Evolutionary conservation across 176 grass and related monocot species (phyloP), one percentile per base, ranked within the genome.

Genomic region (Juncus inflexus): DNA sequence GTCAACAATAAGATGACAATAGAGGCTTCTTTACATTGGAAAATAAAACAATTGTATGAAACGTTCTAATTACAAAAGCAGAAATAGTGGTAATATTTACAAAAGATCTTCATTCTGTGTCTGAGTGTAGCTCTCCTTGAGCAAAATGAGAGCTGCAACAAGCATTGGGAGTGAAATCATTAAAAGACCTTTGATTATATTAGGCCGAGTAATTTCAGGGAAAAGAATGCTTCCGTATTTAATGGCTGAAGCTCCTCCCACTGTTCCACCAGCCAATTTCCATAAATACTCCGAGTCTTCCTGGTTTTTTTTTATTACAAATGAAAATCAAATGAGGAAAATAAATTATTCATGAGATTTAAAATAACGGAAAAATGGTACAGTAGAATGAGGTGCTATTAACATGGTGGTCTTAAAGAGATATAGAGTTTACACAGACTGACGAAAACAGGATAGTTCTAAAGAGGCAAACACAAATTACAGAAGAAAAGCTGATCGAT

Each of bases 211-310:
- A 71, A 91, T 79, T 40, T 81, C 79, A 40, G 91, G 91, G 14
- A 96, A 75, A 77, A 91, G 61, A 41, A 86, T 51, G 74, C 84
- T 96, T 28, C 91, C 87, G 55, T 96, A 96, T 62, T 97, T 97
- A 2, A 91, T 42, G 9, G 80, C 84, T 13, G 87, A 84, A 0
- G 84, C 84, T 35, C 92, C 85, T 36, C 77, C 82, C 12, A 97
- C 12, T 9, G 92, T 88, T 36, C 92, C 87, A 60, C 83, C 66
- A 35, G 80, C 70, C 61, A 91, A 15, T 71, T 84, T 96, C 79
- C 64, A 77, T 0, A 97, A 74, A 15, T 86, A 97, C 11, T 65
- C 40, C 0, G 83, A 64, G 64, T 97, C 87, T 45, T 79, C 79
- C 92, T 97, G 37, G 52, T 40, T 47, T 47, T 47, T 47, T 28